Percentiles rank a stretch among this genome's conserved stretches.
These are phyloP conservation scores for Antrodiella citrinella DNA, from an alignment of 768 basidiomycete genomes.

Conservation along the genomic window DNA sequence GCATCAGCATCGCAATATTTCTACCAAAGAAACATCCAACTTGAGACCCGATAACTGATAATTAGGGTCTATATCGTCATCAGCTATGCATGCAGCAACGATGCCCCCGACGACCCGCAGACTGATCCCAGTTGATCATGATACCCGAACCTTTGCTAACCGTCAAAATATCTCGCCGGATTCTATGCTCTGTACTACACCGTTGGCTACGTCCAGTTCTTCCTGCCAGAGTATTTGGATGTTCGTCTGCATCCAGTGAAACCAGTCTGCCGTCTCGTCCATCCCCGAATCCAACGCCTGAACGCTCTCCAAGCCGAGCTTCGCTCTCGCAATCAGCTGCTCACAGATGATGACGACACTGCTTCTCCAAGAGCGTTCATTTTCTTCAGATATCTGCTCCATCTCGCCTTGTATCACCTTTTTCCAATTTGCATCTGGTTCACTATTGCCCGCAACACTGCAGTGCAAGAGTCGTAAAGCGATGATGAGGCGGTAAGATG, in stretches of 20 bases:
- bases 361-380: constrained; percentile 22
- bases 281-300: constrained; percentile 6
- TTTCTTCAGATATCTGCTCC: constrained; percentile 19
- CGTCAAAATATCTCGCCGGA: constrained; percentile 40
- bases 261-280: constrained; percentile 15
- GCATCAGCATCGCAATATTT: too few species aligned
- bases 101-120: too few species aligned
- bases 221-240: constrained; percentile 55
- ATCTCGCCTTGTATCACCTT: constrained; percentile 7
- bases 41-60: too few species aligned
- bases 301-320: constrained; percentile 38
- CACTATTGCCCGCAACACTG: too few species aligned
- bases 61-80: too few species aligned
- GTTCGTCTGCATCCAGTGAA: constrained; percentile 26
- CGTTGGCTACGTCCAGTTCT: constrained; percentile 42
- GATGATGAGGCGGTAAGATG: constrained; percentile 73
- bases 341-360: constrained; percentile 32
- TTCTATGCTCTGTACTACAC: constrained; percentile 37
- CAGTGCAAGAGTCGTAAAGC: constrained; percentile 58
- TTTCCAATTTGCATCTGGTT: too few species aligned
- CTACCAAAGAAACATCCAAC: too few species aligned
- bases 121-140: too few species aligned
- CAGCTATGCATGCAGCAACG: too few species aligned
- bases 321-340: constrained; percentile 29
- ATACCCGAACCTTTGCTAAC: constrained; percentile 3